Evolutionary conservation across 2,329 filamentous ascomycete genomes (phyloP).

Genomic region (Calonectria pteridis): DNA sequence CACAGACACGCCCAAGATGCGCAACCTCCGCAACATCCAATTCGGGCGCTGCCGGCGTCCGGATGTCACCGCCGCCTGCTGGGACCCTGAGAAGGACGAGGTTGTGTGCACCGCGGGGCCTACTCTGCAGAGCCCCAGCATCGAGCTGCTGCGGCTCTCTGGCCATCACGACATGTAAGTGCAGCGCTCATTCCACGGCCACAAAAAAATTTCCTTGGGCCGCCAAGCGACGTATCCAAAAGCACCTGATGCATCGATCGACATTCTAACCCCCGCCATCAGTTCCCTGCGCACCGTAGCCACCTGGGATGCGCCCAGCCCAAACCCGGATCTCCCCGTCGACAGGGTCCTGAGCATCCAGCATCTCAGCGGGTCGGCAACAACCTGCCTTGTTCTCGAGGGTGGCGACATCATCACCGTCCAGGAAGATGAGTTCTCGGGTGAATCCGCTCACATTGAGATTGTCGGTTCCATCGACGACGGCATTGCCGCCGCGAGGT

Average conservation of each 20-base stretch:
- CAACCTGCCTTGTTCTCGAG: slow-evolving; percentile 85
- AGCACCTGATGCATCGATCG: slow-evolving; percentile 14
- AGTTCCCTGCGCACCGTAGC: slow-evolving; percentile 66
- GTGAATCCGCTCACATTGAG: slow-evolving; percentile 82
- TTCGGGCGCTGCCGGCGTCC: slow-evolving; percentile 74
- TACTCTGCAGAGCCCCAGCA: slow-evolving; percentile 73
- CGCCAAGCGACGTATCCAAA: background rate
- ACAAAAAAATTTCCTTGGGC: background rate
- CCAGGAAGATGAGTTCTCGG: slow-evolving; percentile 67
- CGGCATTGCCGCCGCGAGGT: slow-evolving; percentile 88
- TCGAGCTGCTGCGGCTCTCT: slow-evolving; percentile 75
- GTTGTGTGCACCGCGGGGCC: slow-evolving; percentile 89
- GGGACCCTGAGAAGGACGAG: slow-evolving; percentile 85
- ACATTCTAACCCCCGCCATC: slow-evolving; percentile 35
- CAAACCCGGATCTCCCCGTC: slow-evolving; percentile 78
- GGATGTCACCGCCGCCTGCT: slow-evolving; percentile 81
- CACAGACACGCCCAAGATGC: slow-evolving; percentile 67
- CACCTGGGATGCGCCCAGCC: slow-evolving; percentile 90
- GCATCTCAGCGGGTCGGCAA: slow-evolving; percentile 84
- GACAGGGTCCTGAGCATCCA: slow-evolving; percentile 86
- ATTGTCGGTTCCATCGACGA: slow-evolving; percentile 95
- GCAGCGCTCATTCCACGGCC: slow-evolving; percentile 9
- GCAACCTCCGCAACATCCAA: slow-evolving; percentile 85
- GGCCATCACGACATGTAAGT: slow-evolving; percentile 61
- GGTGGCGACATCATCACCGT: slow-evolving; percentile 93